Conservation (phyloP, 192 early-diverging fungal genomes). For the Allomyces javanicus region DNA sequence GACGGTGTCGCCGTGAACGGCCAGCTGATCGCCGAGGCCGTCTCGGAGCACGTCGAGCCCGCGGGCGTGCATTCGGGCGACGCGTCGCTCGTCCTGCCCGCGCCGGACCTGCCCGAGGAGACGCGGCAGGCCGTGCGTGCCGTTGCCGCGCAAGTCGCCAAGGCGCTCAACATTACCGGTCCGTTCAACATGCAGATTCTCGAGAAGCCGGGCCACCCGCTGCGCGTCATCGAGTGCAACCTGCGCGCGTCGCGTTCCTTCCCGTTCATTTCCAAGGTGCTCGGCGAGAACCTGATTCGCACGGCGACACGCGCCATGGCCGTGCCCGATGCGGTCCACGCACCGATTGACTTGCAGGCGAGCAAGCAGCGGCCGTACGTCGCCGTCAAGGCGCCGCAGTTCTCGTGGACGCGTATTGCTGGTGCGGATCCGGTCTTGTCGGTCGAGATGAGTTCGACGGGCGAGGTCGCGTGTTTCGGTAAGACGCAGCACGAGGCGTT, state of each 20-base stretch:
- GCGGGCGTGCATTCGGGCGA: constrained; percentile 97
- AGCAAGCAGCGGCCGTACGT: constrained; percentile 44
- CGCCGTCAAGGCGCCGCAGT: constrained; percentile 87
- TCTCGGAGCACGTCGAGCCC: constrained; percentile 92
- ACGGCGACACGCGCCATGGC: constrained; percentile 67
- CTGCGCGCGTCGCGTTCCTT: constrained; percentile 91
- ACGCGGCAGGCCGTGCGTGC: constrained; percentile 43
- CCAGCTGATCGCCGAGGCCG: constrained; percentile 61
- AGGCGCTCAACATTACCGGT: constrained; percentile 84
- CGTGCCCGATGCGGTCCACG: constrained; percentile 30
- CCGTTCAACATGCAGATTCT: constrained; percentile 99
- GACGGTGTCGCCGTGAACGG: constrained; percentile 81
- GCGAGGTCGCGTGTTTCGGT: constrained; percentile 96
- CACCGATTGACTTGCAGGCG: constrained; percentile 29
- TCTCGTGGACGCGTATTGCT: constrained; percentile 83
- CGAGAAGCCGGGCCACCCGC: constrained; percentile 22
- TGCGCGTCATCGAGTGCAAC: constrained; percentile 98
- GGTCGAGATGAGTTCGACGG: constrained; percentile 97
- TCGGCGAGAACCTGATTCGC: constrained; percentile 80
- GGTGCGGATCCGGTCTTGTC: constrained; percentile 93
- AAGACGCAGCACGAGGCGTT: constrained; percentile 73
- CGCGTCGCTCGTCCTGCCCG: constrained; percentile 77
- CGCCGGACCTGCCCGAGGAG: constrained; percentile 25
- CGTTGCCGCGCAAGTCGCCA: constrained; percentile 70
- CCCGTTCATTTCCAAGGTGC: constrained; percentile 92